Evolutionary conservation across 2,329 filamentous ascomycete species (phyloP).

Genomic region (Penicillium freii): DNA sequence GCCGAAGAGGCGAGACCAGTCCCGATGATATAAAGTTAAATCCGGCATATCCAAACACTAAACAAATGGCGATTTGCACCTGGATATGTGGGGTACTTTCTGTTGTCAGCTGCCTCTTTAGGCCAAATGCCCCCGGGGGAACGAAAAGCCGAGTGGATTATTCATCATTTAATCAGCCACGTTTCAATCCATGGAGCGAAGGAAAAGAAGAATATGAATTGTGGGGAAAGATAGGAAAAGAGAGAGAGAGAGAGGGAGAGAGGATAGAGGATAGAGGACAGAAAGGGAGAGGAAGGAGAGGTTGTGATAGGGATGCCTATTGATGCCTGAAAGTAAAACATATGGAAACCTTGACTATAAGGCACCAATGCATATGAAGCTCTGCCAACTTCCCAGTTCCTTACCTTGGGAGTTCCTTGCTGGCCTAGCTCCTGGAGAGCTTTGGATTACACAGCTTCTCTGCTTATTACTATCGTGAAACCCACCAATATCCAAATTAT

Average conservation of each 20-base stretch:
- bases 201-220: not conserved
- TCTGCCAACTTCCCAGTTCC: not conserved
- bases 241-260: not conserved
- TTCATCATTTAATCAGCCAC: not conserved
- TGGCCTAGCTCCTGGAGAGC: not conserved
- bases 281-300: not conserved
- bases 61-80: not conserved
- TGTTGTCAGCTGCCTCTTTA: conserved; percentile 9
- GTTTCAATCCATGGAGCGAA: not conserved
- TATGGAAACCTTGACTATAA: not conserved
- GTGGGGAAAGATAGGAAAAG: not conserved
- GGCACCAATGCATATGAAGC: not conserved
- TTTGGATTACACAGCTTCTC: not conserved
- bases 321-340: conserved; percentile 11
- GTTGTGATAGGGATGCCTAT: conserved; percentile 13
- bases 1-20: conserved; percentile 20
- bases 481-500: not conserved
- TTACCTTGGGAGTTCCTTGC: not conserved
- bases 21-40: conserved; percentile 16
- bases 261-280: too few relatives aligned
- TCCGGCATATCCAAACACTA: not conserved
- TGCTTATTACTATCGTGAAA: not conserved
- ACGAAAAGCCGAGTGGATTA: not conserved
- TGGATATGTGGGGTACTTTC: conserved; percentile 1
- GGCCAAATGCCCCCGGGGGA: not conserved